phyloP scores from a whole-genome alignment of 2,329 filamentous ascomycete species.

The Verticillium zaregamsianum region DNA sequence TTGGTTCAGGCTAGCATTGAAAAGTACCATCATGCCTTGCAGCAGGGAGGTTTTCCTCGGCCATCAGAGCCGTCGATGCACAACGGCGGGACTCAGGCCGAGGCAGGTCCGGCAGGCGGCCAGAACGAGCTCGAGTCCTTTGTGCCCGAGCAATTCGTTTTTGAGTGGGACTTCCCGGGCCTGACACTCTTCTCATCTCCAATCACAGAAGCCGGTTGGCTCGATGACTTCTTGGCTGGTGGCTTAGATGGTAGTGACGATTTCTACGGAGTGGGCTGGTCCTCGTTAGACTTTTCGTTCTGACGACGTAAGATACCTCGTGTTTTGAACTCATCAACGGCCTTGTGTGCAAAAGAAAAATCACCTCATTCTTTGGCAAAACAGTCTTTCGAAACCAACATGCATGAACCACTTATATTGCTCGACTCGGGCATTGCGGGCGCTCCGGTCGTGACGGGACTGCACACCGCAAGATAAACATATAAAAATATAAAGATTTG shows the following conservation, averaged over 20 bases:
- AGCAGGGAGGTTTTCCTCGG: background rate
- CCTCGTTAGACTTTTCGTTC: background rate
- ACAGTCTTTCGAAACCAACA: too few species aligned
- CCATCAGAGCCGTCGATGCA: background rate
- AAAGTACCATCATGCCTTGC: constrained; percentile 13
- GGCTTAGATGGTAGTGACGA: constrained; percentile 17
- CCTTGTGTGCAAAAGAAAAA: too few species aligned
- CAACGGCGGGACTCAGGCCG: background rate
- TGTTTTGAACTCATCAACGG: too few species aligned
- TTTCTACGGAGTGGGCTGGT: constrained; percentile 13
- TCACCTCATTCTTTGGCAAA: too few species aligned
- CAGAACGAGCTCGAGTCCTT: constrained; percentile 48
- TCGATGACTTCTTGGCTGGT: constrained; percentile 19
- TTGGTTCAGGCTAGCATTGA: constrained; percentile 18
- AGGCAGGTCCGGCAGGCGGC: constrained; percentile 2
- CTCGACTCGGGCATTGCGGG: too few species aligned
- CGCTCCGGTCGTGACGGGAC: too few species aligned
- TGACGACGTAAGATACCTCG: background rate
- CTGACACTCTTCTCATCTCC: constrained; percentile 36
- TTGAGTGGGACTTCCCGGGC: constrained; percentile 55
- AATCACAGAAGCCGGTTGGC: constrained; percentile 18
- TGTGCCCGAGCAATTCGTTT: constrained; percentile 49
- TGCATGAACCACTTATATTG: too few species aligned
- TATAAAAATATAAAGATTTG: too few species aligned
- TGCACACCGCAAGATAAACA: too few species aligned